Evolutionary conservation across 306 rosid genomes (phyloP).

Genomic region (Begonia peltatifolia): DNA sequence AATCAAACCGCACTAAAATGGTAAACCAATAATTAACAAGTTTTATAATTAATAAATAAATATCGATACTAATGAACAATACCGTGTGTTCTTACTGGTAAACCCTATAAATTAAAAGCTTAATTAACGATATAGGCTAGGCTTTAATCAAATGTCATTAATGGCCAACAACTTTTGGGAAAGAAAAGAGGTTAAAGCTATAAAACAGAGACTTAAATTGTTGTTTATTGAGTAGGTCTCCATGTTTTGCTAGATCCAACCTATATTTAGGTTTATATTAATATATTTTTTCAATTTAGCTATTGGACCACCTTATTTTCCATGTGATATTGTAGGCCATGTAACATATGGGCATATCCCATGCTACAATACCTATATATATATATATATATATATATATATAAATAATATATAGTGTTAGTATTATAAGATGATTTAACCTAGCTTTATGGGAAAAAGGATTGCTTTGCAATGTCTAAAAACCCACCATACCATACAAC

Average conservation of each 20-base stretch:
- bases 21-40: too few species aligned
- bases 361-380: neutral
- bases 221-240: neutral
- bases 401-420: too few species aligned
- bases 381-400: slow-evolving; percentile 1
- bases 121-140: neutral
- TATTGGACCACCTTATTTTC: neutral
- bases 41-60: neutral
- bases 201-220: neutral
- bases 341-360: neutral
- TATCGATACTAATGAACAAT: neutral
- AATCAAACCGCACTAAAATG: too few species aligned
- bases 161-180: neutral
- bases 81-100: neutral
- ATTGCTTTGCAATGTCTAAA: slow-evolving; percentile 6
- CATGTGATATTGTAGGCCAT: neutral
- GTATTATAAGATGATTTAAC: neutral
- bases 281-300: neutral
- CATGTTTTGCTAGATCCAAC: neutral
- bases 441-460: too few species aligned
- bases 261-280: neutral
- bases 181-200: neutral
- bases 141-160: neutral
- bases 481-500: slow-evolving; percentile 41
- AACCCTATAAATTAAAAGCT: neutral